A percentile compares a stretch with the other conserved stretches of the same genome.
Evolutionary conservation across 306 rosid genomes (phyloP).

Genomic region (Cucurbita argyrosperma): DNA sequence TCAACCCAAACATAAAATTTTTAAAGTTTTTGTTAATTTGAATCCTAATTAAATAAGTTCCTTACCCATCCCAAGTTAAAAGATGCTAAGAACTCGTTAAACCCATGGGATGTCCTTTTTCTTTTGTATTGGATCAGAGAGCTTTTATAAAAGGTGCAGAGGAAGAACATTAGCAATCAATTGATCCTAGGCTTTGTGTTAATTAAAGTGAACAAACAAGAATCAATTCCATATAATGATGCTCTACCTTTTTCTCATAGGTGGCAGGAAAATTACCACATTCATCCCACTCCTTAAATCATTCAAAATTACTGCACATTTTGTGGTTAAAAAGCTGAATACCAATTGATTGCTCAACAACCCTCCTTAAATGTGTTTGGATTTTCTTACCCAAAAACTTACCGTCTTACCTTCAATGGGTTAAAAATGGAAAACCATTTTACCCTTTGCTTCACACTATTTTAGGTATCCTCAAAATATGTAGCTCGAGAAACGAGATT

Average conservation of each 20-base stretch:
- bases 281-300: background rate
- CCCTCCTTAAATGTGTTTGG: background rate
- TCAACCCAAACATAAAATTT: too few relatives aligned
- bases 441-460: background rate
- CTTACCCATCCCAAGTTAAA: too few relatives aligned
- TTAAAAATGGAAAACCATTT: background rate
- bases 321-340: background rate
- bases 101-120: background rate
- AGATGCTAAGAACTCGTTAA: background rate
- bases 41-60: too few relatives aligned
- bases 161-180: background rate
- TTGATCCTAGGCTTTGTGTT: background rate
- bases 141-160: background rate
- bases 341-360: background rate
- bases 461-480: background rate
- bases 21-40: too few relatives aligned
- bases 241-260: background rate
- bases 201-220: constrained; percentile 1
- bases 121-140: background rate
- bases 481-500: background rate
- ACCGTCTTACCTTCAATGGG: background rate
- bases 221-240: background rate
- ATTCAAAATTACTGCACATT: background rate
- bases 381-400: background rate
- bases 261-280: background rate